A percentile compares a stretch with the other conserved stretches of the same genome.
Conservation (phyloP, 331 rosid species). For the Malus hybrid region DNA sequence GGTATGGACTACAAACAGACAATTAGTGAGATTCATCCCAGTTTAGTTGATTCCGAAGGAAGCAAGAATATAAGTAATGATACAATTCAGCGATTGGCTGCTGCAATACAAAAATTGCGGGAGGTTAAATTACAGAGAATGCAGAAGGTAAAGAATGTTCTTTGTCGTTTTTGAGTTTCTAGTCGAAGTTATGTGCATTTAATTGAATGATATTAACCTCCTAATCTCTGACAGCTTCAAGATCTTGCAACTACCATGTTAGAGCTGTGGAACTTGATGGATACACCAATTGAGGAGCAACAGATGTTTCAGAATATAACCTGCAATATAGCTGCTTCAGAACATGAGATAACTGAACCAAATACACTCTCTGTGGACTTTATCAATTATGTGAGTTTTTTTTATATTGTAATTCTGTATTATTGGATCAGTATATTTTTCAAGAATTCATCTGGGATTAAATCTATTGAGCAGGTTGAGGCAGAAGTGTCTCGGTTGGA, state of each 20-base stretch:
- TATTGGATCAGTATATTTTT: background rate
- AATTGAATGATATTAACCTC: background rate
- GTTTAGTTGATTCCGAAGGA: constrained; percentile 64
- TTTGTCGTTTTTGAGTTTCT: background rate
- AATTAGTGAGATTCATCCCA: constrained; percentile 53
- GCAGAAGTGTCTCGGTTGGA: constrained; percentile 82
- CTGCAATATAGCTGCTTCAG: constrained; percentile 85
- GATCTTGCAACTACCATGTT: constrained; percentile 86
- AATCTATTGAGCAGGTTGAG: constrained; percentile 57
- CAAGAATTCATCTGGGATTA: constrained; percentile 5
- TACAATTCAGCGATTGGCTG: constrained; percentile 51
- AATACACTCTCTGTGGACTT: constrained; percentile 64
- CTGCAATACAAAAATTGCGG: constrained; percentile 42
- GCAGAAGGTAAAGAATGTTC: constrained; percentile 56
- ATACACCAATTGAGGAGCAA: constrained; percentile 94
- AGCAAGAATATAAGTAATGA: constrained; percentile 49
- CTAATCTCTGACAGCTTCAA: constrained; percentile 70
- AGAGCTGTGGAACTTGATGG: constrained; percentile 98
- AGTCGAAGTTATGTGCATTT: background rate
- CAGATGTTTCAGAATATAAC: constrained; percentile 89
- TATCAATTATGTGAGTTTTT: constrained; percentile 57
- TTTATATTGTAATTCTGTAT: background rate
- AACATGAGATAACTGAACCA: constrained; percentile 81
- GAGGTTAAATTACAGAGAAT: constrained; percentile 77
- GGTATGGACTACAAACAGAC: constrained; percentile 67